Evolutionary conservation across 495 filamentous ascomycete species (phyloP), one percentile per base, ranked within the genome.

Genomic region (Wilcoxina mikolae): DNA sequence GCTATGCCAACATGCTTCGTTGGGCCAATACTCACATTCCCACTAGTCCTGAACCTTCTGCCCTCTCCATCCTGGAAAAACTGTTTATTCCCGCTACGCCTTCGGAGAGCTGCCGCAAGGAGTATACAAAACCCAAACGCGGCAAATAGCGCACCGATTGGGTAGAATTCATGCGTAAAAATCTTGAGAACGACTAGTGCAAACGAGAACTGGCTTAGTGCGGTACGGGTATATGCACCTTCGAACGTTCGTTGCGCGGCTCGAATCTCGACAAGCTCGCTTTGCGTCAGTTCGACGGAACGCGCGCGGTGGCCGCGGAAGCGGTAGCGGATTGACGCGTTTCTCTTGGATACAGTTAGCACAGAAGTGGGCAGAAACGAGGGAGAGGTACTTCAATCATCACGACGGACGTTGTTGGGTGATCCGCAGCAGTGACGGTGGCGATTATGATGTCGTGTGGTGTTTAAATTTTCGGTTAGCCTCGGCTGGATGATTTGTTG

Each of bases 241-340:
- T 96, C 91, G 60, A 96, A 98, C 15, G 91, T 98, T 17, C 91
- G 78, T 68, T 98, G 91, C 3, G 89, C 84, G 0, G 90, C 90
- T 54, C 90, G 86, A 60, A 96, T 83, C 66, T 96, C 90, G 51
- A 94, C 84, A 10, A 98, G 78, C 70, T 98, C 91, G 57, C 80
- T 72, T 15, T 78, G 72, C 3, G 87, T 91, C 44, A 95, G 76
- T 20, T 90, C 73, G 4, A 93, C 85, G 28, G 82, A 85, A 42
- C 84, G 79, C 46, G 89, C 88, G 31, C 89, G 81, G 73, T 95
- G 89, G 58, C 84, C 46, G 15, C 46, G 46, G 27, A 28, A 49
- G 46, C 25, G 46, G 27, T 49, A 49, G 46, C 46, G 46, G 46
- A 49, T 10, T 9, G 46, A 49, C 7, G 46, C 46, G 46, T 29